A percentile compares a stretch with the other conserved stretches of the same genome.
phyloP scores from a whole-genome alignment of 148 eudicot genomes.

The Rhododendron ovatum region DNA sequence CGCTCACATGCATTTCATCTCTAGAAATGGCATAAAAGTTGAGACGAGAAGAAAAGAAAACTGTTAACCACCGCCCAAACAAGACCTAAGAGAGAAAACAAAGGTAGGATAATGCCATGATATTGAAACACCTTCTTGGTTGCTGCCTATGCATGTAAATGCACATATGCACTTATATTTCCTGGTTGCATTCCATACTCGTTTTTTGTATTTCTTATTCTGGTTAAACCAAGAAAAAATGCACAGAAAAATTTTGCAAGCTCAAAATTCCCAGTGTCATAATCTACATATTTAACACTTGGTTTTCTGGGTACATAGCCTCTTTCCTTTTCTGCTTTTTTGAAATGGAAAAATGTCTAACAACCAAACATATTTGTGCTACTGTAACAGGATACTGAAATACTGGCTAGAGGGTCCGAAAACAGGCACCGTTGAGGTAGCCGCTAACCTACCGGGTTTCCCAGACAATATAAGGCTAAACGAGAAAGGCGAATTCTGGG shows the following conservation, averaged over 20 bases:
- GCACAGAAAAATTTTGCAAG: background rate
- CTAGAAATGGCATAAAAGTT: background rate
- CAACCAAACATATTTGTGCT: background rate
- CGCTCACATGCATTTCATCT: background rate
- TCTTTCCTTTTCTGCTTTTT: background rate
- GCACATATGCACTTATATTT: background rate
- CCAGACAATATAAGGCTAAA: slow-evolving; percentile 86
- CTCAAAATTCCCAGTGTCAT: background rate
- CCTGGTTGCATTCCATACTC: background rate
- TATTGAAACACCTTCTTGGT: background rate
- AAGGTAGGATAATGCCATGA: background rate
- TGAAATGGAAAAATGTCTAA: too few species aligned
- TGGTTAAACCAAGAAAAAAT: background rate
- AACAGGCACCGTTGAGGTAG: slow-evolving; percentile 43
- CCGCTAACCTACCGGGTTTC: slow-evolving; percentile 77
- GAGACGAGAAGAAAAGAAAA: background rate
- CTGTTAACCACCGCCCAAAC: background rate
- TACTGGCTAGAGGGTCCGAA: slow-evolving; percentile 67
- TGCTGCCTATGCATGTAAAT: background rate
- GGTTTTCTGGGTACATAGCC: background rate
- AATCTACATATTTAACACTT: background rate
- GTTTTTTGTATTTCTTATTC: background rate
- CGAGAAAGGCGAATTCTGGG: slow-evolving; percentile 85
- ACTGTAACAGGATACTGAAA: slow-evolving; percentile 48
- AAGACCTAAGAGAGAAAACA: background rate